Evolutionary conservation across 2,329 filamentous ascomycete species (phyloP).

Genomic region (Scedosporium boydii): DNA sequence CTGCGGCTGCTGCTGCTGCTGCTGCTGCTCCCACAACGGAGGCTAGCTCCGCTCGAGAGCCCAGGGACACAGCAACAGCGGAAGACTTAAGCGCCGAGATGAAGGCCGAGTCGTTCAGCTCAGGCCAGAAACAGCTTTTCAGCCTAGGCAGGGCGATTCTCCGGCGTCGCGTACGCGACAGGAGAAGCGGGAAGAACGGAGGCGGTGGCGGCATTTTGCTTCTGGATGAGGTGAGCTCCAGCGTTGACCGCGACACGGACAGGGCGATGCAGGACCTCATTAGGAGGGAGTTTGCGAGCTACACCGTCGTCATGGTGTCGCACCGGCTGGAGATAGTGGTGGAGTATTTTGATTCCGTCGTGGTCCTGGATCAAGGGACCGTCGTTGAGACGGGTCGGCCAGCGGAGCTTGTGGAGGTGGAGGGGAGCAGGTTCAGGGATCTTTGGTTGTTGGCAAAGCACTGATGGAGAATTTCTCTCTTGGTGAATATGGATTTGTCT

Average conservation of each 20-base stretch:
- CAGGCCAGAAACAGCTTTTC: constrained; percentile 56
- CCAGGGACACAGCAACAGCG: background rate
- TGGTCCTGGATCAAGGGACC: background rate
- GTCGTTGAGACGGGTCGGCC: background rate
- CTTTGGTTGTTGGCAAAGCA: background rate
- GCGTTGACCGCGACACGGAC: constrained; percentile 31
- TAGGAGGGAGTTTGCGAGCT: constrained; percentile 25
- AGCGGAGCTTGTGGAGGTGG: background rate
- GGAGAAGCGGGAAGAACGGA: constrained; percentile 16
- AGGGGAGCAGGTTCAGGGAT: background rate
- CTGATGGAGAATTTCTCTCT: no score
- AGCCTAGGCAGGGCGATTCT: constrained; percentile 51
- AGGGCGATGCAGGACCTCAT: constrained; percentile 31
- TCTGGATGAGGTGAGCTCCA: constrained; percentile 33
- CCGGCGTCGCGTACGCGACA: constrained; percentile 21
- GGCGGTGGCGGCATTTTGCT: constrained; percentile 21
- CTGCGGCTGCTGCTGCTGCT: no score
- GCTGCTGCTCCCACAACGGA: no score
- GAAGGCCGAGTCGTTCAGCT: constrained; percentile 37
- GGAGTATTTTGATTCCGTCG: background rate
- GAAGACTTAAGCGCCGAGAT: constrained; percentile 27
- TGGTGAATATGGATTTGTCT: no score
- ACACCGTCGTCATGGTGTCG: constrained; percentile 44
- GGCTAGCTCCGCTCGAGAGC: no score
- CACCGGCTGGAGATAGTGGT: constrained; percentile 23